Evolutionary conservation across 2,329 filamentous ascomycete genomes (phyloP).

Genomic region (Aspergillus hortae): DNA sequence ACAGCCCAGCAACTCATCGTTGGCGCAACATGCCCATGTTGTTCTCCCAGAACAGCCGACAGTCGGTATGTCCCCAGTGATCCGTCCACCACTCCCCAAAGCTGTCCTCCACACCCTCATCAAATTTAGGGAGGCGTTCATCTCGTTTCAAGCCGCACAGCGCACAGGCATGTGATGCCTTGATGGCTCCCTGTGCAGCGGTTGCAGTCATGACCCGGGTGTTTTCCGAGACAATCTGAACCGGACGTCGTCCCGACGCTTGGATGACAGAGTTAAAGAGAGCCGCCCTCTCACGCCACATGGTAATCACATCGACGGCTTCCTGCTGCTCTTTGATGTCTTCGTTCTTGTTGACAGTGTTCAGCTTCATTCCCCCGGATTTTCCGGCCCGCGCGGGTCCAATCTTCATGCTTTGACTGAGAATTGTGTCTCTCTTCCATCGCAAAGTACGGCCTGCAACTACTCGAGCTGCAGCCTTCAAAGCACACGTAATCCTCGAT

Average conservation of each 20-base stretch:
- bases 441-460: constrained; percentile 80
- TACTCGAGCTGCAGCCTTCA: constrained; percentile 67
- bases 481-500: constrained; percentile 23
- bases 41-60: constrained; percentile 79
- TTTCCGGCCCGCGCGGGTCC: constrained; percentile 68
- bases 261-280: constrained; percentile 63
- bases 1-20: constrained; percentile 44
- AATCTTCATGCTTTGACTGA: constrained; percentile 86
- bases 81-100: constrained; percentile 98
- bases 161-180: constrained; percentile 71
- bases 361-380: constrained; percentile 82
- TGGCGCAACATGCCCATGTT: constrained; percentile 69
- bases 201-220: constrained; percentile 65
- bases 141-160: constrained; percentile 86
- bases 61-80: constrained; percentile 76
- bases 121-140: constrained; percentile 73
- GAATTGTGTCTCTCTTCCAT: constrained; percentile 84
- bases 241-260: constrained; percentile 35
- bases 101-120: constrained; percentile 76
- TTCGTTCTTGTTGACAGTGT: constrained; percentile 79
- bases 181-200: constrained; percentile 62
- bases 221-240: constrained; percentile 70
- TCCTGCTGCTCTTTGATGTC: constrained; percentile 80
- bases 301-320: constrained; percentile 68
- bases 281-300: constrained; percentile 74